A percentile compares a stretch with the other conserved stretches of the same genome.
phyloP scores from a whole-genome alignment of 2,329 filamentous ascomycete species.

The Thelonectria discophora region DNA sequence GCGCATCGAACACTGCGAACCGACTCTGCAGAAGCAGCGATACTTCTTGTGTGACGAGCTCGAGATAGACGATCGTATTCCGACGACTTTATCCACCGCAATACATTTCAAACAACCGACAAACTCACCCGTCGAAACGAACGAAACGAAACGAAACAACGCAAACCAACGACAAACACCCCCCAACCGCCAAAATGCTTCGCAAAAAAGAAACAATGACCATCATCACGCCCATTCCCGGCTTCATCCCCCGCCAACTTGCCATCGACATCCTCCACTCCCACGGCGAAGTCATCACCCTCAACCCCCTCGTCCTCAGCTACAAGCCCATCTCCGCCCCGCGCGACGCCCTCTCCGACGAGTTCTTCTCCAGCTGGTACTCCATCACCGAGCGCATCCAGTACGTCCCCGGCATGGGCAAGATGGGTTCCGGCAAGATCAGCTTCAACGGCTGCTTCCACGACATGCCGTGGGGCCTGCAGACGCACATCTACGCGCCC shows the following conservation, averaged over 20 bases:
- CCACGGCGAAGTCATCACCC: constrained; percentile 74
- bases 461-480: constrained; percentile 75
- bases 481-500: constrained; percentile 76
- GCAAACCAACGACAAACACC: not conserved
- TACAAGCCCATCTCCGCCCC: constrained; percentile 72
- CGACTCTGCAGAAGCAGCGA: too few relatives aligned
- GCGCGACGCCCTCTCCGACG: constrained; percentile 72
- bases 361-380: constrained; percentile 79
- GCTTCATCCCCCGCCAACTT: constrained; percentile 75
- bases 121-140: not conserved
- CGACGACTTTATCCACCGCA: too few relatives aligned
- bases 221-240: constrained; percentile 74
- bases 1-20: too few relatives aligned
- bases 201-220: constrained; percentile 73
- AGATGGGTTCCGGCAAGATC: constrained; percentile 71
- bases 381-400: constrained; percentile 76
- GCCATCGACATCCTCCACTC: constrained; percentile 77
- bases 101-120: too few relatives aligned
- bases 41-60: too few relatives aligned
- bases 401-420: constrained; percentile 72
- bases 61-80: too few relatives aligned
- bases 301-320: constrained; percentile 73
- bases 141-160: constrained; percentile 5
- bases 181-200: constrained; percentile 53
- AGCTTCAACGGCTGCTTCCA: constrained; percentile 77